Base-by-base conservation (phyloP, 495 filamentous ascomycete species). In the Aspergillus biplanus region DNA sequence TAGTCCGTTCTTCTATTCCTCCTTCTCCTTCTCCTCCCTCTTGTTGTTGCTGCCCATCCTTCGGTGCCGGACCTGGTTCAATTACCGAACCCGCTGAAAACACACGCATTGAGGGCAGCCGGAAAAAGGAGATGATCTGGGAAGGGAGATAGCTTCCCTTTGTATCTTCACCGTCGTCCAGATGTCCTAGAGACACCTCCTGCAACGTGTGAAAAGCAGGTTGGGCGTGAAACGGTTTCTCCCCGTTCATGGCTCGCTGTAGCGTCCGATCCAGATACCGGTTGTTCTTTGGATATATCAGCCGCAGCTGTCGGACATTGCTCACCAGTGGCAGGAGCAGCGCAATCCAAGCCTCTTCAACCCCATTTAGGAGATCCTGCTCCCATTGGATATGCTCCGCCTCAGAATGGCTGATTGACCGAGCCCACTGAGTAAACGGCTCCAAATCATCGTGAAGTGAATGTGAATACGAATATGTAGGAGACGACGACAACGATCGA, bases 311-410 rank as follows among this genome's bases (percentile, higher is more conserved):
- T 46, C 65, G 42, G 7, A 78, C 44, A n/a, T 76, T 75, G 49
- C 31, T 68, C 18, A 68, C 61, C n/a, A 73, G 33, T 0, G 73
- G 70, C 6, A 76, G 53, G 31, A 70, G 58, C 34, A 75, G 63
- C 0, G 73, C 73, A 42, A 71, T 68, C 75, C 75, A 78, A 3
- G 73, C 68, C 33, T 78, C 73, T 12, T 62, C 67, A 0, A 65
- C 49, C 6, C 70, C 71, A 6, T 64, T 18, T 1, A 48, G 52
- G 33, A 78, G 71, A 53, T 67, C 62, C 49, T 70, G 46, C 16
- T 52, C 54, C 73, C 75, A 78, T 58, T 64, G 61, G 6, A 39
- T 15, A n/a, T 64, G 50, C 53, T 78, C 75, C 27, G 62, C 60
- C 1, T 60, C 9, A 0, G 70, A 69, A 48, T 68, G 61, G 47